These are phyloP conservation scores for Scytalidium sp. DNA, from an alignment of 2,329 filamentous ascomycete genomes.

Conservation along the genomic window DNA sequence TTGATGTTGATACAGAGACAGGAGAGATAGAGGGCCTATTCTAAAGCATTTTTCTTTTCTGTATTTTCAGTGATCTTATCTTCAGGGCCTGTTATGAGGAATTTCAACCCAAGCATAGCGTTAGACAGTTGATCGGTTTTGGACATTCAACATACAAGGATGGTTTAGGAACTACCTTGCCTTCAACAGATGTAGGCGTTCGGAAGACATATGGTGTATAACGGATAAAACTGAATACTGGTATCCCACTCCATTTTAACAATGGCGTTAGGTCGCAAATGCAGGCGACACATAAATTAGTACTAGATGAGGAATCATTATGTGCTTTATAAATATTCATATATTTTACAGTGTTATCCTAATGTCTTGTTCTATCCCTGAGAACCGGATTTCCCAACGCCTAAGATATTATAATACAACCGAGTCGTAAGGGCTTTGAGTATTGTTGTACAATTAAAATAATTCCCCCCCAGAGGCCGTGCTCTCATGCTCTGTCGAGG, in stretches of 20 bases:
- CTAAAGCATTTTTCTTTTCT: constrained; percentile 42
- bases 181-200: neutral
- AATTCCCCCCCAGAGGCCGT: neutral
- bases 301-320: neutral
- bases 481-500: neutral
- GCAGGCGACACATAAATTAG: neutral
- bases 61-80: constrained; percentile 3
- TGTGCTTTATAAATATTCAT: neutral
- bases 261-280: neutral
- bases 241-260: neutral
- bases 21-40: constrained; percentile 88
- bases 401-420: neutral
- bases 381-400: neutral
- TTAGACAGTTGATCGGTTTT: constrained; percentile 4
- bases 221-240: neutral
- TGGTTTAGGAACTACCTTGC: constrained; percentile 2
- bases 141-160: constrained; percentile 20
- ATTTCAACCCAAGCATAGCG: constrained; percentile 17
- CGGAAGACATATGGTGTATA: neutral
- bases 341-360: neutral
- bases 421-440: too few relatives aligned
- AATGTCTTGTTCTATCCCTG: neutral
- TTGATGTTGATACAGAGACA: constrained; percentile 80
- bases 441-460: neutral
- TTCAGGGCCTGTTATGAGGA: neutral